Conservation (phyloP, 2,329 filamentous ascomycete genomes). For the Sporothrix phasma region DNA sequence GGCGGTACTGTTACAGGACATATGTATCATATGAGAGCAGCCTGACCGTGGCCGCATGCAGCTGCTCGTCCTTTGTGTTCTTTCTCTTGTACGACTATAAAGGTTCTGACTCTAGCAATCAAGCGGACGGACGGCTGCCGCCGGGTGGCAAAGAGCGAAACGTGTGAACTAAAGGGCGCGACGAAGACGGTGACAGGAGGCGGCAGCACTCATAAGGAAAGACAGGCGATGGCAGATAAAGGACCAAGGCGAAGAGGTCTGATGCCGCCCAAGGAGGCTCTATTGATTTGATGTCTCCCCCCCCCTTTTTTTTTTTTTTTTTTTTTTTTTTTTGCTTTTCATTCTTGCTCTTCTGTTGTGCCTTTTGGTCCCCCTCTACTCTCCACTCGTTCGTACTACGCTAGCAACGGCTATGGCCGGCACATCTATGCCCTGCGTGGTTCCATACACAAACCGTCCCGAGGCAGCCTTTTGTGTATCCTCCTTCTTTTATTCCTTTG, state of each 20-base stretch:
- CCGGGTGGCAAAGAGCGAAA: constrained; percentile 1
- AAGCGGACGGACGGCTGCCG: not conserved
- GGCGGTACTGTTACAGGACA: not conserved
- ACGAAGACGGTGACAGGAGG: not conserved
- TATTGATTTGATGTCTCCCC: too few species aligned
- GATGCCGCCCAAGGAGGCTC: not conserved
- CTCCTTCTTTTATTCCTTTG: not conserved
- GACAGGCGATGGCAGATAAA: not conserved
- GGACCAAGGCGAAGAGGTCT: too few species aligned
- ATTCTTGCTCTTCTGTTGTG: not conserved
- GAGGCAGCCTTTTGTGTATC: not conserved
- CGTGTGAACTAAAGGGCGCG: not conserved
- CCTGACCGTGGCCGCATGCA: too few species aligned
- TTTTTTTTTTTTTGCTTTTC: not conserved
- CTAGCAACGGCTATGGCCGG: not conserved
- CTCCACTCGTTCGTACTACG: constrained; percentile 2
- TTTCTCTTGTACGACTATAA: too few species aligned
- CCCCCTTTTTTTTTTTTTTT: not conserved
- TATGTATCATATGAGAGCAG: not conserved
- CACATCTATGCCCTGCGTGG: not conserved
- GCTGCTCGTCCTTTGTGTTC: too few species aligned
- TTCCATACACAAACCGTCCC: not conserved
- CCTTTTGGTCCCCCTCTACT: not conserved
- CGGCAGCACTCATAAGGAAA: too few species aligned
- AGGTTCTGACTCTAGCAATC: too few species aligned